phyloP scores from a whole-genome alignment of 768 basidiomycete genomes.

The Tylopilus balloui region DNA sequence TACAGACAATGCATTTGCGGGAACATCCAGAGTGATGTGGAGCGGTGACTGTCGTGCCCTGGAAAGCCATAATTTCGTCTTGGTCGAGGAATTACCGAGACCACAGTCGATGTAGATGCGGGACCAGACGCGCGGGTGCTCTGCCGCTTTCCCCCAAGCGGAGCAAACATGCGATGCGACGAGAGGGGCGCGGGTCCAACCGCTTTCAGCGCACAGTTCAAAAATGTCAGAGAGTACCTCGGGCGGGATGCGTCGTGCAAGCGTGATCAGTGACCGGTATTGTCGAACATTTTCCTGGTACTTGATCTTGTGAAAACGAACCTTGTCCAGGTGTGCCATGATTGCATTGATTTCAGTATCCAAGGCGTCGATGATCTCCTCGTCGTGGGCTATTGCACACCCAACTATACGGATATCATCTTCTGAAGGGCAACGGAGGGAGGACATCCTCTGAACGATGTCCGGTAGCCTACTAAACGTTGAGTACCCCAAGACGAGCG shows the following conservation, averaged over 20 bases:
- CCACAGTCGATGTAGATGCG: slow-evolving; percentile 49
- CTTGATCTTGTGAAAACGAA: slow-evolving; percentile 40
- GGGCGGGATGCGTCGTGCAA: slow-evolving; percentile 51
- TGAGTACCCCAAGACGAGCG: slow-evolving; percentile 2
- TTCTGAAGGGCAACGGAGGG: slow-evolving; percentile 16
- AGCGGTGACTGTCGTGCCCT: slow-evolving; percentile 43
- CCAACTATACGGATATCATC: slow-evolving; percentile 18
- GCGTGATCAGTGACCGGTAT: slow-evolving; percentile 45
- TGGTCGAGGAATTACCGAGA: slow-evolving; percentile 36
- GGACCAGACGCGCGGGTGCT: slow-evolving; percentile 54
- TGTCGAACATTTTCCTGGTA: slow-evolving; percentile 42
- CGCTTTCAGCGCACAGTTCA: slow-evolving; percentile 44
- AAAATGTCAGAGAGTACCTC: slow-evolving; percentile 55
- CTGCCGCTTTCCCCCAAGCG: slow-evolving; percentile 52
- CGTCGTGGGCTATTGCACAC: slow-evolving; percentile 33
- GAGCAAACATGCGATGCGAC: slow-evolving; percentile 56
- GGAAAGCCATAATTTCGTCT: slow-evolving; percentile 48
- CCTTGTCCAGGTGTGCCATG: slow-evolving; percentile 35
- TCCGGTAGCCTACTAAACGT: not conserved
- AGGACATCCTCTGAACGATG: slow-evolving; percentile 17
- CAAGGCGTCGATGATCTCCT: slow-evolving; percentile 38
- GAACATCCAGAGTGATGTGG: slow-evolving; percentile 41
- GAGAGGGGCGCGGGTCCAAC: slow-evolving; percentile 53
- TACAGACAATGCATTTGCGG: slow-evolving; percentile 28
- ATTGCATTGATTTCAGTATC: slow-evolving; percentile 43